A percentile compares a stretch with the other conserved stretches of the same genome.
phyloP scores from a whole-genome alignment of 257 asterid species.

The Solanum acaule region DNA sequence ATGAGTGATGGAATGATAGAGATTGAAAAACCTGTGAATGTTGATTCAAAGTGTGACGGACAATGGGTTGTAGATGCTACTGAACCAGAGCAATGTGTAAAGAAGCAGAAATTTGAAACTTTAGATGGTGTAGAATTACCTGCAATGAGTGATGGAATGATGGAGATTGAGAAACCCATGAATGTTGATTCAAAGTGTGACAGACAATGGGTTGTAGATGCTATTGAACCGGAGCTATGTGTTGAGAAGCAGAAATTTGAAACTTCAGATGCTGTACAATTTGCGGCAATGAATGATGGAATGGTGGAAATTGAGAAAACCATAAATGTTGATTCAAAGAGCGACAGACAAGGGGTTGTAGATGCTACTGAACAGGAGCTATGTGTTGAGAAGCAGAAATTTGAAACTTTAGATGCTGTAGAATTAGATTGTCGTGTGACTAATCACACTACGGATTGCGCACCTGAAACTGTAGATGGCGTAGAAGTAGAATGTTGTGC shows the following conservation, averaged over 20 bases:
- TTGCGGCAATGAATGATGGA: not conserved
- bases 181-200: conserved; percentile 25
- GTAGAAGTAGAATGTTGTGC: conserved; percentile 9
- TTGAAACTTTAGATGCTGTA: conserved; percentile 1
- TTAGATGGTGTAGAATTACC: conserved; percentile 3
- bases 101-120: conserved; percentile 16
- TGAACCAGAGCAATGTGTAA: conserved; percentile 20
- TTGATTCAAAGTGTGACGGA: conserved; percentile 22
- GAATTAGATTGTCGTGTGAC: conserved; percentile 10
- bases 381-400: not conserved
- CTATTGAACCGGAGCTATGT: not conserved
- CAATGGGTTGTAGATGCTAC: conserved; percentile 10
- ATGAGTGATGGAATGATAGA: conserved; percentile 20
- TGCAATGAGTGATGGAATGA: conserved; percentile 11
- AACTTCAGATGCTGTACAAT: conserved; percentile 1
- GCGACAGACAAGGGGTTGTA: not conserved
- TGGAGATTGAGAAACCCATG: conserved; percentile 21
- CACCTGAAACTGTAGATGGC: conserved; percentile 3
- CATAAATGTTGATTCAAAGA: not conserved
- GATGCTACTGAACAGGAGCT: not conserved
- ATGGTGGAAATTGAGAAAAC: not conserved
- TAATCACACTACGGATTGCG: not conserved
- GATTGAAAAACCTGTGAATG: conserved; percentile 8
- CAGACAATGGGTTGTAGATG: conserved; percentile 12
- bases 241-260: conserved; percentile 19